These are phyloP conservation scores for Leucaena leucocephala DNA, from an alignment of 306 rosid genomes.

Conservation along the genomic window DNA sequence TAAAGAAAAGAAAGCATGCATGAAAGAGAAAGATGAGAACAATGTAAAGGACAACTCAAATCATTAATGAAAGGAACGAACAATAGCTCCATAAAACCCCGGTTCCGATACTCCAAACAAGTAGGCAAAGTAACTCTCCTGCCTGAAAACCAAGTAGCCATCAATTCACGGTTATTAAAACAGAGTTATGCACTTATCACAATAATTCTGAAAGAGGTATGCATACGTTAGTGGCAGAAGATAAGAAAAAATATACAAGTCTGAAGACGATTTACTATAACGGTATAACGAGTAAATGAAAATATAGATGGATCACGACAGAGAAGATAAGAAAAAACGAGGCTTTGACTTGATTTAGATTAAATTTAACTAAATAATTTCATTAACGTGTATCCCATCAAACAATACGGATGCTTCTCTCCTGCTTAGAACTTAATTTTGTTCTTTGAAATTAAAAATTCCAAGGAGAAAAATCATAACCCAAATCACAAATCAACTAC, in stretches of 20 bases:
- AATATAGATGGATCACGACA: neutral
- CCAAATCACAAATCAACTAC: conserved; percentile 32
- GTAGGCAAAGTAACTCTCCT: conserved; percentile 96
- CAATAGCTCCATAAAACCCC: conserved; percentile 89
- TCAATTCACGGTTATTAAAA: neutral
- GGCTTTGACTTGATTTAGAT: neutral
- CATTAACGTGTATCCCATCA: neutral
- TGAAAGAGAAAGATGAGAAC: neutral
- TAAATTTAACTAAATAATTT: neutral
- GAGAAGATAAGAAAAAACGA: neutral
- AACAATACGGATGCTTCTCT: neutral
- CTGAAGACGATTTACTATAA: neutral
- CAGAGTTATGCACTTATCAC: neutral
- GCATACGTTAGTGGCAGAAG: neutral
- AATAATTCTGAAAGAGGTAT: neutral
- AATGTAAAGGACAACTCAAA: neutral
- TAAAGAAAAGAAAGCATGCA: neutral
- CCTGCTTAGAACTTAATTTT: neutral
- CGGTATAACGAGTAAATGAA: neutral
- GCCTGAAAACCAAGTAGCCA: conserved; percentile 45
- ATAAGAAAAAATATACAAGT: neutral
- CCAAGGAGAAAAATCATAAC: neutral
- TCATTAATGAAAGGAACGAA: conserved; percentile 42
- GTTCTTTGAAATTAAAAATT: neutral
- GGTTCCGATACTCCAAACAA: conserved; percentile 85